Evolutionary conservation across 2,329 filamentous ascomycete genomes (phyloP).

Genomic region (Aureobasidium sp.): DNA sequence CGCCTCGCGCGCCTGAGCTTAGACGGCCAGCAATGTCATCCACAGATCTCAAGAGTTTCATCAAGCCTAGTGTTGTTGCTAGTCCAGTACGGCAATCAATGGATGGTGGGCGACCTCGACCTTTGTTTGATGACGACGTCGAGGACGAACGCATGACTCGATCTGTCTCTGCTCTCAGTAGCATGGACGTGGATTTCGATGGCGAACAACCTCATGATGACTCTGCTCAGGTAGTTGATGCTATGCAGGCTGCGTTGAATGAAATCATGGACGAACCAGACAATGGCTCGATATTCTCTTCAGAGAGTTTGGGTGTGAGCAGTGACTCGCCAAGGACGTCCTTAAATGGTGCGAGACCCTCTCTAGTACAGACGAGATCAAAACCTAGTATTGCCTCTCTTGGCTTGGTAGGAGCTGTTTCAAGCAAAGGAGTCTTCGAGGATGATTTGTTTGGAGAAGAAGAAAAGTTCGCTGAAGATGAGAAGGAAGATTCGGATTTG

Average conservation of each 20-base stretch:
- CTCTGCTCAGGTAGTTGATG: constrained; percentile 66
- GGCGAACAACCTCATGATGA: constrained; percentile 48
- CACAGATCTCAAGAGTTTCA: constrained; percentile 45
- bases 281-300: constrained; percentile 58
- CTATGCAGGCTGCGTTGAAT: constrained; percentile 85
- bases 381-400: constrained; percentile 88
- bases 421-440: constrained; percentile 84
- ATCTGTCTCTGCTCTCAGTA: constrained; percentile 75
- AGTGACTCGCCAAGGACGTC: constrained; percentile 38
- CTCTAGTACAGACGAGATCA: constrained; percentile 42
- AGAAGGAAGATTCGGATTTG: constrained; percentile 63
- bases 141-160: constrained; percentile 64
- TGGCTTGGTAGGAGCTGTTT: constrained; percentile 80
- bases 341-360: constrained; percentile 44
- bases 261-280: constrained; percentile 77
- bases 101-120: constrained; percentile 53
- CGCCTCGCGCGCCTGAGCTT: constrained; percentile 40
- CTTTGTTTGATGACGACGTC: constrained; percentile 78
- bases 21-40: constrained; percentile 55
- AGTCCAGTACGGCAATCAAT: constrained; percentile 57
- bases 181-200: constrained; percentile 65
- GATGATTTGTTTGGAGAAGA: constrained; percentile 92
- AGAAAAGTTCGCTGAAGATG: constrained; percentile 75
- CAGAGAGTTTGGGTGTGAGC: constrained; percentile 37
- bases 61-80: constrained; percentile 29